phyloP scores from a whole-genome alignment of 768 basidiomycete species.

The Pisolithus marmoratus region DNA sequence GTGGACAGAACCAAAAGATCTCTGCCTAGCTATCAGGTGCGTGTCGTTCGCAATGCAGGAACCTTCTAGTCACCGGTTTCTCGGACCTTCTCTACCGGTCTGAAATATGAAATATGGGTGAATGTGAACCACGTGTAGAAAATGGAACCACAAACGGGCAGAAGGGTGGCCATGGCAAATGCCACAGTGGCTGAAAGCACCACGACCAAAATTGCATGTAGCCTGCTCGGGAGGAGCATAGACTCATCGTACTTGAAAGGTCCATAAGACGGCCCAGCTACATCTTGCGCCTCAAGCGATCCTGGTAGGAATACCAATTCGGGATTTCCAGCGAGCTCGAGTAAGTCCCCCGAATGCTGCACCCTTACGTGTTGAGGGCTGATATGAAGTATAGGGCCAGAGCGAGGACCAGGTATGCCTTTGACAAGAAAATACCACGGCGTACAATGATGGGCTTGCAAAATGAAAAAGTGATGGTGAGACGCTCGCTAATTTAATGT shows the following conservation, averaged over 20 bases:
- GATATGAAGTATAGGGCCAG: conserved; percentile 38
- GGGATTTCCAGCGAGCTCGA: conserved; percentile 27
- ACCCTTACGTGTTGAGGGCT: conserved; percentile 40
- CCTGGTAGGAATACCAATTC: conserved; percentile 8
- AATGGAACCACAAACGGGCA: conserved; percentile 28
- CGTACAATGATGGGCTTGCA: too few relatives aligned
- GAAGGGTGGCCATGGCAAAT: conserved; percentile 26
- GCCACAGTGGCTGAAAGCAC: conserved; percentile 21
- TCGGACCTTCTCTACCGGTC: conserved; percentile 57
- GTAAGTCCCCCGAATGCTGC: conserved; percentile 51
- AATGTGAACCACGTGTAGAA: not conserved
- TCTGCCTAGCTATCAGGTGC: conserved; percentile 27
- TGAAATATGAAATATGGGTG: not conserved
- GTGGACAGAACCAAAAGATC: conserved; percentile 53
- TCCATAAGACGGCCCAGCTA: conserved; percentile 46
- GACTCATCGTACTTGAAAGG: conserved; percentile 79
- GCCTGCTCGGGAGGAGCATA: conserved; percentile 32
- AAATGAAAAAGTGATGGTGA: conserved; percentile 2
- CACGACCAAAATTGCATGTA: conserved; percentile 38
- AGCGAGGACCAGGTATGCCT: conserved; percentile 17
- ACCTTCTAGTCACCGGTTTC: conserved; percentile 46
- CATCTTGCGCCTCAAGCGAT: conserved; percentile 14
- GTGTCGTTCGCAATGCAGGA: not conserved
- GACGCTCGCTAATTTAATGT: not conserved
- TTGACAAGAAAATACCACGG: too few relatives aligned